Percentiles rank a stretch among this genome's conserved stretches.
Conservation (phyloP, 73 alveolate genomes). For the Tetrahymena elliotti region DNA sequence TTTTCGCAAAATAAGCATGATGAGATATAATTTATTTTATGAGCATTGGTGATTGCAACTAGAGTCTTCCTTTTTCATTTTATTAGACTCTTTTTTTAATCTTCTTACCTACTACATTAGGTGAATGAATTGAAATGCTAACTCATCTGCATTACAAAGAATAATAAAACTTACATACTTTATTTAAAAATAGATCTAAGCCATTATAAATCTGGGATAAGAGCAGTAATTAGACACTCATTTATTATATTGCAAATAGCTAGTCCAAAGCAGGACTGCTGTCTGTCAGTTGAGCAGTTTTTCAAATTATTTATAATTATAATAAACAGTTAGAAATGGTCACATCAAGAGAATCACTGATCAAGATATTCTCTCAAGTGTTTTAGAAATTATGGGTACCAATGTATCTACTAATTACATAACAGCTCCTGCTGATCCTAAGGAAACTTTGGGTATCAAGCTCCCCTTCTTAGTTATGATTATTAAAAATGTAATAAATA, state of each 20-base stretch:
- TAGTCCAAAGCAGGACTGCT: background rate
- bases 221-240: constrained; percentile 4
- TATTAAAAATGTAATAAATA: constrained; percentile 64
- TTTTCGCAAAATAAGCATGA: background rate
- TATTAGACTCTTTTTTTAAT: background rate
- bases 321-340: constrained; percentile 81
- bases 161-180: background rate
- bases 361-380: constrained; percentile 91
- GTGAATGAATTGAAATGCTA: background rate
- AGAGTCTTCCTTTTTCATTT: background rate
- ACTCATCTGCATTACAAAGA: background rate
- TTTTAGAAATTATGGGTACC: constrained; percentile 95
- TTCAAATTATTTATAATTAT: background rate
- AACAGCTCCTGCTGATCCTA: constrained; percentile 93
- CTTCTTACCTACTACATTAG: background rate
- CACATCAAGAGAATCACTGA: constrained; percentile 96
- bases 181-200: constrained; percentile 41
- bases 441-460: constrained; percentile 93
- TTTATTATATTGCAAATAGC: background rate
- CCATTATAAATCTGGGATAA: constrained; percentile 97
- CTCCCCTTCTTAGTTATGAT: constrained; percentile 96
- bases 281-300: background rate
- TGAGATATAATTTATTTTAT: background rate
- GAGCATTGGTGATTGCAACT: background rate
- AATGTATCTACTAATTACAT: constrained; percentile 92